A percentile compares a stretch with the other conserved stretches of the same genome.
These are phyloP conservation scores for Leucaena leucocephala DNA, from an alignment of 306 rosid species.

Conservation along the genomic window DNA sequence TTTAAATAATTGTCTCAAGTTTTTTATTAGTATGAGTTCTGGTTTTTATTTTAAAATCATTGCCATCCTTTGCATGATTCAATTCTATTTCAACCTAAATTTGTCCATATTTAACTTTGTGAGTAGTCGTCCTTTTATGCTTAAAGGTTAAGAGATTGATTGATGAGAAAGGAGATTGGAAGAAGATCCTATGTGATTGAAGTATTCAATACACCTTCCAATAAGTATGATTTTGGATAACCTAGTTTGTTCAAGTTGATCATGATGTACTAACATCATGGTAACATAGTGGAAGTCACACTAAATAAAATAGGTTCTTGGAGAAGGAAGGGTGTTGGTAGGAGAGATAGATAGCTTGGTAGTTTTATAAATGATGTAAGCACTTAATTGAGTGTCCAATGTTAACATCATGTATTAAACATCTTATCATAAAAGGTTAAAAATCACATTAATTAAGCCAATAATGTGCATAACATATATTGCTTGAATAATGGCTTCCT, in stretches of 20 bases:
- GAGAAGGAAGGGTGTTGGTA: background rate
- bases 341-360: background rate
- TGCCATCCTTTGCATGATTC: background rate
- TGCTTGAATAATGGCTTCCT: background rate
- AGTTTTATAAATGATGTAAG: background rate
- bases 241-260: background rate
- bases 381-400: background rate
- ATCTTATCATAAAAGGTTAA: background rate
- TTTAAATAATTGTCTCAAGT: constrained; percentile 17
- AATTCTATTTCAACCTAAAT: background rate
- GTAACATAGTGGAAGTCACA: background rate
- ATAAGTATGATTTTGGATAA: background rate
- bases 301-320: background rate
- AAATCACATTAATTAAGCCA: background rate
- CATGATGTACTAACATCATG: background rate
- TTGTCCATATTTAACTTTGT: background rate
- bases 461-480: background rate
- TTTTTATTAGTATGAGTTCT: constrained; percentile 27
- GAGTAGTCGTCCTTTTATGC: background rate
- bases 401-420: background rate
- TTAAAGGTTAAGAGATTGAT: background rate
- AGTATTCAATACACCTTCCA: background rate
- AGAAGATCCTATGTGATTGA: background rate
- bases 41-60: constrained; percentile 24
- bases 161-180: background rate